Evolutionary conservation across 1,284 basidiomycete species (phyloP).

Genomic region (Tilletia walkeri): DNA sequence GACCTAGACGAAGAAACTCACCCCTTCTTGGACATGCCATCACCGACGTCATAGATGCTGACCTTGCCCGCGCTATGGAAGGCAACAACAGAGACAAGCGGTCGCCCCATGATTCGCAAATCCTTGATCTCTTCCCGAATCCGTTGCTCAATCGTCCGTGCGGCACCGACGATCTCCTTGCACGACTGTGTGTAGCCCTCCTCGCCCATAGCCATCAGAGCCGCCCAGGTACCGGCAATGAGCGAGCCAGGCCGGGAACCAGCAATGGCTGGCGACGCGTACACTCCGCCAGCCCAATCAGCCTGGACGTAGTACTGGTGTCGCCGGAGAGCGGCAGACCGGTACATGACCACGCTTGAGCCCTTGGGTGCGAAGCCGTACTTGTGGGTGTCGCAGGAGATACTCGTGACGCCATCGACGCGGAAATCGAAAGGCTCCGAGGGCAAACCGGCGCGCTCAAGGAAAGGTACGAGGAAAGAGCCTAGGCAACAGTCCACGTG

Average conservation of each 20-base stretch:
- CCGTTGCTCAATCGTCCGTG: slow-evolving; percentile 67
- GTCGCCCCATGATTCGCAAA: slow-evolving; percentile 81
- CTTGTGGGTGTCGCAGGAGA: slow-evolving; percentile 55
- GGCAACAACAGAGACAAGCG: slow-evolving; percentile 84
- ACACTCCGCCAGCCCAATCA: slow-evolving; percentile 55
- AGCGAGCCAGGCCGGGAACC: slow-evolving; percentile 75
- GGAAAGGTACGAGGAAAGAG: slow-evolving; percentile 56
- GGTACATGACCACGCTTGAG: slow-evolving; percentile 49
- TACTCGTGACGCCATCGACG: slow-evolving; percentile 51
- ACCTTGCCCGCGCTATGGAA: slow-evolving; percentile 66
- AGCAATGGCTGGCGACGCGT: slow-evolving; percentile 45
- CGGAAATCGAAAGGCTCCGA: slow-evolving; percentile 53
- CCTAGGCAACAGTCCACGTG: slow-evolving; percentile 66
- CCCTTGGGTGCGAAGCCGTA: slow-evolving; percentile 55
- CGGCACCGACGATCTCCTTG: slow-evolving; percentile 72
- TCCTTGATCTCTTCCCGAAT: slow-evolving; percentile 69
- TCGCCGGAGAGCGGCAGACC: slow-evolving; percentile 37
- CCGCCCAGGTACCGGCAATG: slow-evolving; percentile 94
- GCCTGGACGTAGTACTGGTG: slow-evolving; percentile 55
- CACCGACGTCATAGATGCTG: slow-evolving; percentile 82
- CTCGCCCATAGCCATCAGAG: slow-evolving; percentile 85
- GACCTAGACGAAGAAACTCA: slow-evolving; percentile 19
- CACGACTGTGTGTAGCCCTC: slow-evolving; percentile 91
- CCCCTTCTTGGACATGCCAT: slow-evolving; percentile 71
- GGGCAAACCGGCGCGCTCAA: slow-evolving; percentile 46